Conservation (phyloP, 768 basidiomycete genomes). For the Fomitopsis pulvina region DNA sequence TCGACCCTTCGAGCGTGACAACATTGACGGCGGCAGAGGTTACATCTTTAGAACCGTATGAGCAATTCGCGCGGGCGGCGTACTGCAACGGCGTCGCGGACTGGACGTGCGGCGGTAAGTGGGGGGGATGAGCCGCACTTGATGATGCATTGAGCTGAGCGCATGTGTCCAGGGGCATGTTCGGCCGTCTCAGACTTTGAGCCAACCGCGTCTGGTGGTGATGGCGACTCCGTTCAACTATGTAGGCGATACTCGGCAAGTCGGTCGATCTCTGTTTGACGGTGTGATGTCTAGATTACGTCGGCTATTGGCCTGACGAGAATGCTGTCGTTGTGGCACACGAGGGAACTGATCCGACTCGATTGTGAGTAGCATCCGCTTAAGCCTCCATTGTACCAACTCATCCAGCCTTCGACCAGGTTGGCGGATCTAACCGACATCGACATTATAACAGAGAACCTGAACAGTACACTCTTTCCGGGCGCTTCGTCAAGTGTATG, state of each 20-base stretch:
- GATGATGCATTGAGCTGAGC: not conserved
- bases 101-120: conserved; percentile 42
- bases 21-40: conserved; percentile 26
- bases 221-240: conserved; percentile 40
- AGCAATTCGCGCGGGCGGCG: conserved; percentile 48
- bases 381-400: not conserved
- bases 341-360: conserved; percentile 52
- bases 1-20: conserved; percentile 6
- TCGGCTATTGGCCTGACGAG: conserved; percentile 47
- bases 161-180: conserved; percentile 28
- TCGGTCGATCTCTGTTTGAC: not conserved
- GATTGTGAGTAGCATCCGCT: conserved; percentile 34
- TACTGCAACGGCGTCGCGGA: conserved; percentile 37
- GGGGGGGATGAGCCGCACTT: not conserved
- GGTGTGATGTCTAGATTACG: conserved; percentile 32
- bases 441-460: conserved; percentile 31
- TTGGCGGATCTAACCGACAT: conserved; percentile 45
- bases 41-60: conserved; percentile 36
- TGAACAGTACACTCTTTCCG: conserved; percentile 48
- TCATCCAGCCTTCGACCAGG: not conserved
- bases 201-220: conserved; percentile 38
- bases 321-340: conserved; percentile 53
- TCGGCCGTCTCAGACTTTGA: conserved; percentile 33
- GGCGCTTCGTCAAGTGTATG: conserved; percentile 36
- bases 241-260: conserved; percentile 31